Evolutionary conservation across 305 asterid genomes (phyloP), one percentile per base, ranked within the genome.

Genomic region (Coffea humblotiana): DNA sequence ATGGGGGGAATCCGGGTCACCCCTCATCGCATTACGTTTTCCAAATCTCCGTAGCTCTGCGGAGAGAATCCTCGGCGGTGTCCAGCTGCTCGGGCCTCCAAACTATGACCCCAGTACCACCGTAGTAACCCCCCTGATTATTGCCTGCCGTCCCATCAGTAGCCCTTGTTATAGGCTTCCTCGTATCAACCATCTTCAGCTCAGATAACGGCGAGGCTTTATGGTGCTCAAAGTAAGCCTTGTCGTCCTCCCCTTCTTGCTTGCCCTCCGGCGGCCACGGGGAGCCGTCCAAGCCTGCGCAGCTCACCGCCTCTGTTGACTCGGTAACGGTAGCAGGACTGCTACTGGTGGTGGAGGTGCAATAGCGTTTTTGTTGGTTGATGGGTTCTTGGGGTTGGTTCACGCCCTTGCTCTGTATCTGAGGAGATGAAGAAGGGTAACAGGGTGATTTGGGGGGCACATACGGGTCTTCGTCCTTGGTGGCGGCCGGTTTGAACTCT

Each of bases 1-100:
- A 49, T 93, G 99, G 0, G 99, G 98, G 4, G 98, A 93, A 76
- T 93, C 89, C 2, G 97, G 98, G 69, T 95, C 97, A 1, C 99
- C 99, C 61, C 95, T 86, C 80, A 45, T 49, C 8, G 94, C 94
- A 43, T 87, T 92, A 83, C 40, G n/a, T 15, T 78, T 74, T 80
- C 76, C 90, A 93, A 32, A 91, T 86, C 90, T 90, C 92, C 83
- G 67, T 70, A 56, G 97, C 97, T 71, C 94, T 74, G 15, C 84
- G 76, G 3, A 95, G 90, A 25, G 97, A 63, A 8, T 93, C 97
- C 85, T 93, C 99, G 3, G 96, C 98, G 3, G 91, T 85, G 16
- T 88, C 97, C 85, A 90, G 51, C 89, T 95, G 97, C 90, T 93
- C 98, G 78, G 97, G 92, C 79, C 88, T 77, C 93, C 93, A 94